Evolutionary conservation across 148 eudicot genomes (phyloP), one percentile per base, ranked within the genome.

Genomic region (Cornus kousa): DNA sequence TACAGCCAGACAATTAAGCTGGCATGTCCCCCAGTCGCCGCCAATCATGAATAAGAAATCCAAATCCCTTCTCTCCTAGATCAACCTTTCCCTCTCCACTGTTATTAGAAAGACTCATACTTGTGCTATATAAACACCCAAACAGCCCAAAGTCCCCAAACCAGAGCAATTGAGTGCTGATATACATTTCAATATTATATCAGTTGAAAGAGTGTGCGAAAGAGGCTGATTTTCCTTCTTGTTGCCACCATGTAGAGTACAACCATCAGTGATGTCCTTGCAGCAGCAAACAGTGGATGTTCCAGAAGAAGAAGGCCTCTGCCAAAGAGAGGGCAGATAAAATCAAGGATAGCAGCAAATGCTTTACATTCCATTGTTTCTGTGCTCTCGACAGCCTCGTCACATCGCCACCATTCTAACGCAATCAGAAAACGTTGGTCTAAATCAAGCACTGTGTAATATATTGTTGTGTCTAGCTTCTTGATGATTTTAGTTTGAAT

Each of bases 281-380:
- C 74, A 9, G 35, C 75, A 73, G 79, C 81, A 11, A 24, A 70
- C 9, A 22, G 82, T 28, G 70, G 75, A 73, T 75, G 84, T 72
- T 81, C 62, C 50, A 23, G 78, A 40, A 79, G 71, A 33, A 84
- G 75, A 81, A 75, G 79, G 75, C 79, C 82, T 37, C 76, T 86
- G 57, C 93, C 90, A n/a, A 84, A 79, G 73, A 86, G 93, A 78
- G 93, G 93, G 31, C 87, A 88, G 50, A 78, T 86, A 39, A 88
- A 85, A 87, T 81, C 77, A 31, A 88, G 82, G 62, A 90, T 90
- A 67, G 88, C 86, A 83, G 73, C 83, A 33, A 81, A 74, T 79
- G 92, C 88, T 78, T 75, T 84, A 64, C 81, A 83, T 74, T 85
- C 87, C 19, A 72, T 89, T 46, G 79, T 82, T 31, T 67, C 55